These are phyloP conservation scores for Rhamnella rubrinervis DNA, from an alignment of 331 rosid genomes.

Conservation along the genomic window DNA sequence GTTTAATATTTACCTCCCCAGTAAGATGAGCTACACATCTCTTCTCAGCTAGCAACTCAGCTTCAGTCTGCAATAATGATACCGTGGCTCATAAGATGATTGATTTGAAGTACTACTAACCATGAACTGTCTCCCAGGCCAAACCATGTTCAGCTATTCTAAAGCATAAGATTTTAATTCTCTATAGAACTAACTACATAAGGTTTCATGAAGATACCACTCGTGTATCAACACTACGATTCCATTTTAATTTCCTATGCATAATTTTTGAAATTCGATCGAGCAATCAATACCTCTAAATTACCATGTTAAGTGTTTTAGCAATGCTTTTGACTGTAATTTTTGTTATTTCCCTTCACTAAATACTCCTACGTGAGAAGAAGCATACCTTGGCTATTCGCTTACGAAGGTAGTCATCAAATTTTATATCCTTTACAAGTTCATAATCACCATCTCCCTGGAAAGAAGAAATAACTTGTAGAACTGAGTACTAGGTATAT, in stretches of 20 bases:
- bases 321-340: neutral
- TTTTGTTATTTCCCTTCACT: neutral
- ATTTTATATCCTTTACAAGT: constrained; percentile 67
- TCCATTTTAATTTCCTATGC: no score
- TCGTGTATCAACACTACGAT: no score
- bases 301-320: neutral
- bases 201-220: no score
- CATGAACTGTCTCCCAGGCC: neutral
- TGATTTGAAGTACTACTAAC: neutral
- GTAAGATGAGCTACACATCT: constrained; percentile 93
- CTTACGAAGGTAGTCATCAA: constrained; percentile 74
- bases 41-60: constrained; percentile 90
- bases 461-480: constrained; percentile 1
- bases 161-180: neutral
- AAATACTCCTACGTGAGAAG: neutral
- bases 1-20: constrained; percentile 64
- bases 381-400: constrained; percentile 63
- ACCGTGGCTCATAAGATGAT: neutral
- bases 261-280: no score
- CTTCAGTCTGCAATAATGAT: constrained; percentile 70
- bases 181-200: no score
- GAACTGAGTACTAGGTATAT: constrained; percentile 1
- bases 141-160: neutral
- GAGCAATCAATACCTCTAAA: no score
- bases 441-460: constrained; percentile 98